These are phyloP conservation scores for Cytospora schulzeri DNA, from an alignment of 2,329 filamentous ascomycete genomes.

Conservation along the genomic window DNA sequence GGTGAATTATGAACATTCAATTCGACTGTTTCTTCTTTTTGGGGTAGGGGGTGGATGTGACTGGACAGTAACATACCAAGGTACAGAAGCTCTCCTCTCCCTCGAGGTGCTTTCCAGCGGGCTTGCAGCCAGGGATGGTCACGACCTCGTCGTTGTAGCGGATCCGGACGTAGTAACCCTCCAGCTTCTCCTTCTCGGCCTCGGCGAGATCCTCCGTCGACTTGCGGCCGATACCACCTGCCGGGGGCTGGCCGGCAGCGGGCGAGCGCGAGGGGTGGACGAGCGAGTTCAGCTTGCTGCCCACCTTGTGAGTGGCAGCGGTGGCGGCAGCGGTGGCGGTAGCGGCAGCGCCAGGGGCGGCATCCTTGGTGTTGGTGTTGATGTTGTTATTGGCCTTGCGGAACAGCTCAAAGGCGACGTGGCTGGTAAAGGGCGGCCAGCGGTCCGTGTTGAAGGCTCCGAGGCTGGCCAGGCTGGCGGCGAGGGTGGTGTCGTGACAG, in stretches of 20 bases:
- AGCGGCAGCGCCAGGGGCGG: neutral
- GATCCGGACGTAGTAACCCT: slow-evolving; percentile 84
- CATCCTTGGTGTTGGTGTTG: too few species aligned
- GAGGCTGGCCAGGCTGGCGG: slow-evolving; percentile 73
- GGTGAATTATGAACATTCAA: neutral
- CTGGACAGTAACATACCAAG: slow-evolving; percentile 55
- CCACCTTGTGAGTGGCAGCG: slow-evolving; percentile 31
- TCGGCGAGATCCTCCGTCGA: slow-evolving; percentile 56
- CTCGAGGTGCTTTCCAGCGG: slow-evolving; percentile 77
- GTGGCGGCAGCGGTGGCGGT: neutral
- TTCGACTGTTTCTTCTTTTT: neutral
- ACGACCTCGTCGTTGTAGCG: slow-evolving; percentile 89
- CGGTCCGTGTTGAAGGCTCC: slow-evolving; percentile 72
- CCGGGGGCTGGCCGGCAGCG: slow-evolving; percentile 37
- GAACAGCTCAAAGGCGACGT: slow-evolving; percentile 90
- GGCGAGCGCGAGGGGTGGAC: slow-evolving; percentile 33
- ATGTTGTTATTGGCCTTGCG: slow-evolving; percentile 46
- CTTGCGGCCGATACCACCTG: slow-evolving; percentile 62
- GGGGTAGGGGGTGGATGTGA: neutral
- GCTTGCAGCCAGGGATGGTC: slow-evolving; percentile 77
- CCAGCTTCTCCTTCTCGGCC: slow-evolving; percentile 60
- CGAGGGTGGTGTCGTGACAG: slow-evolving; percentile 93
- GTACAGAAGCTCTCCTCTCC: slow-evolving; percentile 92
- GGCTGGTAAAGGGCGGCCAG: slow-evolving; percentile 94
- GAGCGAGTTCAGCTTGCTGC: slow-evolving; percentile 39